Evolutionary conservation across 768 basidiomycete genomes (phyloP), one percentile per base, ranked within the genome.

Genomic region (Suillus decipiens): DNA sequence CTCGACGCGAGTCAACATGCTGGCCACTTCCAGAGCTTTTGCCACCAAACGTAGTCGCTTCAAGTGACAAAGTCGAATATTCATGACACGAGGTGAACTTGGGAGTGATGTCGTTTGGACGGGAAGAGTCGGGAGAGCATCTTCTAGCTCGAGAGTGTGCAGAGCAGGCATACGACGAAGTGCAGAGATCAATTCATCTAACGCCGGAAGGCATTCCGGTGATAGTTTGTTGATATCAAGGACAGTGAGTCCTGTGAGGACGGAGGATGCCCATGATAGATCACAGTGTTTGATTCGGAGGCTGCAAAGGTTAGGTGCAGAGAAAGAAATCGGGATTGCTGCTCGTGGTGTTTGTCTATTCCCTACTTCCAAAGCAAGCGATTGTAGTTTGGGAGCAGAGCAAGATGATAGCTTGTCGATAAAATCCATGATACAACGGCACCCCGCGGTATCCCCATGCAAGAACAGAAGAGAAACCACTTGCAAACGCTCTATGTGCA

Each of bases 131-230:
- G 79, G 78, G 7, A 81, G 71, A 31, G 72, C 72, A 45, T 77
- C 68, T 48, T 76, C 75, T 5, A 81, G 69, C 61, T 77, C 69
- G n/a, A 81, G 68, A 15, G 70, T 65, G 51, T 68, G 71, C 12
- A 81, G 69, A 53, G 54, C 45, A 1, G 76, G 77, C 76, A 78
- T 78, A 55, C 69, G 67, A 19, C 70, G 58, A 10, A 83, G 75
- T 17, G 71, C 71, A 28, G 69, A 63, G n/a, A 75, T 59, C 31
- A 83, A 67, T 53, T 77, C 73, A 7, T 63, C 61, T 36, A 72
- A 70, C 8, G 75, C 69, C 1, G 78, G 78, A 34, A 73, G 74
- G 28, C 69, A 65, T 10, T 67, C 51, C 2, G 37, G 17, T 28
- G 71, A 62, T 8, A 77, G 66, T 62, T 76, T 61, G 45, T 74